These are phyloP conservation scores for Geranomyces michiganensis DNA, from an alignment of 192 early-diverging fungal species.

Conservation along the genomic window DNA sequence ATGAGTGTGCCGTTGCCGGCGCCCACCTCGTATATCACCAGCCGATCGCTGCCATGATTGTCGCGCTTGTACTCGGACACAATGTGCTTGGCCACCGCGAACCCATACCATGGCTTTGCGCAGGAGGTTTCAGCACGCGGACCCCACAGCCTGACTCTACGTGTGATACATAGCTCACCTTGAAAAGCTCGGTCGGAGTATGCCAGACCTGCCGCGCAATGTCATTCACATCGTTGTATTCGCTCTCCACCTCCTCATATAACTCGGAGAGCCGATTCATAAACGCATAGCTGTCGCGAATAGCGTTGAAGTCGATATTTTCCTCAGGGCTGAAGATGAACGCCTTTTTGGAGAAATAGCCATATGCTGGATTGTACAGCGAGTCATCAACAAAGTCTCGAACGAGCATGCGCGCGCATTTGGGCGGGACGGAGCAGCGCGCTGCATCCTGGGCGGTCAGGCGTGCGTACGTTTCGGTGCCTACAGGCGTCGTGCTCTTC, in stretches of 20 bases:
- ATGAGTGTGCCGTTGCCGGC: slow-evolving; percentile 97
- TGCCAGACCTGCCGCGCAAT: slow-evolving; percentile 94
- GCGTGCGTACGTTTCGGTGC: slow-evolving; percentile 23
- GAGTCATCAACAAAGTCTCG: slow-evolving; percentile 94
- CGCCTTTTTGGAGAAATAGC: slow-evolving; percentile 96
- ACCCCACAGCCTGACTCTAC: no score
- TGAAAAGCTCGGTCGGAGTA: slow-evolving; percentile 95
- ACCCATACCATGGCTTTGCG: slow-evolving; percentile 85
- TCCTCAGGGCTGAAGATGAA: slow-evolving; percentile 48
- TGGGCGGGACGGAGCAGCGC: slow-evolving; percentile 4
- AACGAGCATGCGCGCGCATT: slow-evolving; percentile 33
- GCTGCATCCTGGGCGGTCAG: slow-evolving; percentile 28
- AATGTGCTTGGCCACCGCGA: slow-evolving; percentile 88
- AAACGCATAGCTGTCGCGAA: slow-evolving; percentile 80
- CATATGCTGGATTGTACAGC: slow-evolving; percentile 94
- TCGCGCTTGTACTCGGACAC: slow-evolving; percentile 74
- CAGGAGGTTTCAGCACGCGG: no score
- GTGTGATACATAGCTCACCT: slow-evolving; percentile 46
- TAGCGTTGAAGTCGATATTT: slow-evolving; percentile 58
- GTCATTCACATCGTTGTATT: slow-evolving; percentile 41
- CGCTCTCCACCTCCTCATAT: slow-evolving; percentile 55
- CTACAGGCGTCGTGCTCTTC: background rate
- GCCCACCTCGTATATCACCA: slow-evolving; percentile 94
- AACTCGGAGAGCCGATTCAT: slow-evolving; percentile 76
- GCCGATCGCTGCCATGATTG: slow-evolving; percentile 39